Evolutionary conservation across 2,329 filamentous ascomycete species (phyloP), one percentile per base, ranked within the genome.

Genomic region (Aspergillus niger): DNA sequence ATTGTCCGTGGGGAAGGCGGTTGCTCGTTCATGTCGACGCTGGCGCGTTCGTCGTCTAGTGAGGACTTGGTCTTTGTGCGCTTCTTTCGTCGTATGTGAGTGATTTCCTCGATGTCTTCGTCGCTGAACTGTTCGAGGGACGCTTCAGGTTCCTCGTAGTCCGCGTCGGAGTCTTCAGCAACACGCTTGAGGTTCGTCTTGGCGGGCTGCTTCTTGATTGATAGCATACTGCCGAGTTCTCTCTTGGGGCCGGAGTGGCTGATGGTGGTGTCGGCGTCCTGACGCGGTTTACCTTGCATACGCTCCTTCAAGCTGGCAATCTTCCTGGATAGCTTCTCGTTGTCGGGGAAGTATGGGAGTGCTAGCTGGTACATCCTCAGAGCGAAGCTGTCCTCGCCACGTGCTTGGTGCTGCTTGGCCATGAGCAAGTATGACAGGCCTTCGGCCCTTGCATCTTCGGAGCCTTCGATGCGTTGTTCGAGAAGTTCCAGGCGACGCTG

Each of bases 321-420:
- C 73, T 87, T 88, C 32, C 73, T 64, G 28, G 78, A 78, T n/a
- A 89, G 81, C 77, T 94, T 97, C 52, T 87, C 83, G 72, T 97
- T 95, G 1, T 87, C 88, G 0, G 93, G 93, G 69, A 98, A 98
- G 76, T 87, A 95, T 0, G 91, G 90, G 55, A 92, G 78, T 0
- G 94, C 94, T 65, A 91, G 81, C 73, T 94, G 89, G 72, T 96
- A 97, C 86, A 95, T 94, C 67, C 86, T 87, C 61, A 98, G 78
- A 0, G 93, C 92, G 36, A 86, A 90, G 3, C 80, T 81, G 55
- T 96, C 88, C 67, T 97, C 91, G 2, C 92, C 92, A 3, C 87
- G 84, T 55, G 92, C 91, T 72, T 93, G 92, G 71, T 96, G 91
- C 73, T 97, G 92, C 66, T 95, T 91, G 1, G 92, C 94, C 83